Evolutionary conservation across 2,329 filamentous ascomycete genomes (phyloP).

Genomic region (Pseudonectria foliicola): DNA sequence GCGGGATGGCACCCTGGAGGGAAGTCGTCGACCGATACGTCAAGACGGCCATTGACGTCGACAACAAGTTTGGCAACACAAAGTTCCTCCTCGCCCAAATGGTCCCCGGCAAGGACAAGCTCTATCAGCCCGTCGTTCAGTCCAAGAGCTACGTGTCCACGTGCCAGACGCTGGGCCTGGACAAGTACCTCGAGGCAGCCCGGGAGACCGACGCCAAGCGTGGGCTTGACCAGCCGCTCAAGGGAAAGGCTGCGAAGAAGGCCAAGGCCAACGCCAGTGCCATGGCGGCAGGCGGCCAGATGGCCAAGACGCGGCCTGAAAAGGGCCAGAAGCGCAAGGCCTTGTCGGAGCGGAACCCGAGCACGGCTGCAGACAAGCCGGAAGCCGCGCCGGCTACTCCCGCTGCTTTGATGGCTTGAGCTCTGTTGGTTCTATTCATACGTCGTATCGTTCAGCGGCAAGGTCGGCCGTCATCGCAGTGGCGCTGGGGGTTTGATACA

Average conservation of each 20-base stretch:
- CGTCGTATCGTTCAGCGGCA: neutral
- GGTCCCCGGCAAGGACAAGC: conserved; percentile 69
- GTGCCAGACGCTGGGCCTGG: conserved; percentile 58
- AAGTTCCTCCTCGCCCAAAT: conserved; percentile 85
- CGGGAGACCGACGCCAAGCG: conserved; percentile 57
- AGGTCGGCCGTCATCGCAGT: neutral
- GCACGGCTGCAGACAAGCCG: conserved; percentile 11
- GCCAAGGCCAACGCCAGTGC: conserved; percentile 32
- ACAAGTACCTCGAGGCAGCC: conserved; percentile 57
- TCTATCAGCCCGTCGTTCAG: conserved; percentile 53
- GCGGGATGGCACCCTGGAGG: conserved; percentile 66
- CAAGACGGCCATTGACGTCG: conserved; percentile 61
- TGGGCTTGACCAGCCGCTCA: conserved; percentile 46
- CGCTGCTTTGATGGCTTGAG: conserved; percentile 5
- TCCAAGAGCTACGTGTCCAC: conserved; percentile 66
- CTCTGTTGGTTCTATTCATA: neutral
- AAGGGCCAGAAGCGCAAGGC: conserved; percentile 25
- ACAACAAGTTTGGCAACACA: conserved; percentile 87
- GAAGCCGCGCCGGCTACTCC: conserved; percentile 19
- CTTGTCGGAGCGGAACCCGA: conserved; percentile 28
- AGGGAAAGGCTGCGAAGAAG: conserved; percentile 29
- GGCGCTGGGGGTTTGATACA: conserved; percentile 5
- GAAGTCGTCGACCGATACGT: conserved; percentile 74
- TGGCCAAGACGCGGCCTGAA: conserved; percentile 31
- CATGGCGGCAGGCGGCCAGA: conserved; percentile 41